Percentiles rank a stretch among this genome's conserved stretches.
Conservation (phyloP, 192 early-diverging fungal species). For the Dimargaris xerosporica region DNA sequence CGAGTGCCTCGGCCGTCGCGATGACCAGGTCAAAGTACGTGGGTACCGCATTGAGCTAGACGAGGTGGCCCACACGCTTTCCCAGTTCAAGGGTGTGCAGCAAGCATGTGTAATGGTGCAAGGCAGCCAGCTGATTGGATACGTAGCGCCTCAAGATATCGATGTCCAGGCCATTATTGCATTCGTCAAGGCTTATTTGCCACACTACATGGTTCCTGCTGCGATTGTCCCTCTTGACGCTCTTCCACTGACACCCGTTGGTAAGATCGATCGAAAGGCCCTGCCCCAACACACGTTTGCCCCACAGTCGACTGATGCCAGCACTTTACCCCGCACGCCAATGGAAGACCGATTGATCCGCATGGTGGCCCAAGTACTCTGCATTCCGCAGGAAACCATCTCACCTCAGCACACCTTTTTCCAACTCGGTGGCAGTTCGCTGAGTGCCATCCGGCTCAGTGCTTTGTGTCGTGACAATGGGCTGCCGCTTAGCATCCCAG, state of each 20-base stretch:
- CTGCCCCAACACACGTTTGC: not conserved
- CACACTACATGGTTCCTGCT: conserved; percentile 7
- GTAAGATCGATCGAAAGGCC: not conserved
- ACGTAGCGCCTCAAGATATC: conserved; percentile 14
- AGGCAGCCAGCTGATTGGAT: conserved; percentile 15
- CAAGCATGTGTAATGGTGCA: conserved; percentile 15
- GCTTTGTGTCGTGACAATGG: not conserved
- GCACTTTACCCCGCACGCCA: not conserved
- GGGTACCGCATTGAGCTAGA: conserved; percentile 21
- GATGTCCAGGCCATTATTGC: not conserved
- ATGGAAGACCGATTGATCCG: not conserved
- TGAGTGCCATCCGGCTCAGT: not conserved
- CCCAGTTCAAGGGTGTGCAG: conserved; percentile 11
- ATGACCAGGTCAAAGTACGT: conserved; percentile 24
- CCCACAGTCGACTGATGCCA: not conserved
- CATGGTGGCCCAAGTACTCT: no score
- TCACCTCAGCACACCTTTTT: not conserved
- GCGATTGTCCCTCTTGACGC: not conserved
- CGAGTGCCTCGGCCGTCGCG: conserved; percentile 16
- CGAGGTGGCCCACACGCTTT: conserved; percentile 16
- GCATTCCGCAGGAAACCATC: not conserved
- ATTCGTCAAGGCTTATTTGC: not conserved
- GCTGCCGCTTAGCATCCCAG: not conserved
- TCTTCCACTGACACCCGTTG: not conserved
- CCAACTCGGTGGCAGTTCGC: conserved; percentile 2